Base-by-base conservation (phyloP, 371 early-diverging fungal species). In the Zychaea mexicana region DNA sequence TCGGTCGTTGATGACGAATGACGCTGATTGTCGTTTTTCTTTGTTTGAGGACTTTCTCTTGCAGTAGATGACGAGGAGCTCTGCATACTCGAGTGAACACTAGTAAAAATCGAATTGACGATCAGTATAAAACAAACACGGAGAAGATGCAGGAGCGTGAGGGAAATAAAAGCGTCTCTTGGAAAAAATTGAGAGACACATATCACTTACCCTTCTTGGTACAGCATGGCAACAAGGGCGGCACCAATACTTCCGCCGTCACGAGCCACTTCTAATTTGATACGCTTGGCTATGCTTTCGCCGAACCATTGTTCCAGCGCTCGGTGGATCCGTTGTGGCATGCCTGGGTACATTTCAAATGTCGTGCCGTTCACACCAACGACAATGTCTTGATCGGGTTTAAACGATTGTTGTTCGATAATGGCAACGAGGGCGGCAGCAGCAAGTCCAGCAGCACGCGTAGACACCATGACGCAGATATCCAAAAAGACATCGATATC, bases 231-330 rank as follows among this genome's bases (percentile, higher is more conserved):
- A 63, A 74, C 68, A 10, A 81, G 49, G 1, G 78, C 81, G 54
- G 71, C 77, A 28, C 78, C 78, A 46, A 81, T 77, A 62, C 74
- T 72, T 17, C 78, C 76, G 47, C 81, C 81, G 24, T 81, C 81
- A 27, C 62, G 70, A 38, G 81, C 76, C 12, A 76, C 31, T 64
- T 76, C 74, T 13, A 81, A 31, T 2, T 47, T 56, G 17, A 81
- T 69, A 33, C 78, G 70, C 4, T 62, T 55, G 4, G 66, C 57
- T 15, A 69, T 53, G 8, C 68, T 56, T 10, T 64, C 17, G 0
- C 73, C 78, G 55, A 76, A 81, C 78, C 75, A 76, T 15, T 60
- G 31, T 2, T 36, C 24, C 2, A 81, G 66, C 17, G 72, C 67
- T 31, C 52, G 15, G 15, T 69, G 65, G 7, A 81, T 71, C 26